Base-by-base conservation (phyloP, 1,139 yeast genomes). In the Pneumocystis canis region DNA sequence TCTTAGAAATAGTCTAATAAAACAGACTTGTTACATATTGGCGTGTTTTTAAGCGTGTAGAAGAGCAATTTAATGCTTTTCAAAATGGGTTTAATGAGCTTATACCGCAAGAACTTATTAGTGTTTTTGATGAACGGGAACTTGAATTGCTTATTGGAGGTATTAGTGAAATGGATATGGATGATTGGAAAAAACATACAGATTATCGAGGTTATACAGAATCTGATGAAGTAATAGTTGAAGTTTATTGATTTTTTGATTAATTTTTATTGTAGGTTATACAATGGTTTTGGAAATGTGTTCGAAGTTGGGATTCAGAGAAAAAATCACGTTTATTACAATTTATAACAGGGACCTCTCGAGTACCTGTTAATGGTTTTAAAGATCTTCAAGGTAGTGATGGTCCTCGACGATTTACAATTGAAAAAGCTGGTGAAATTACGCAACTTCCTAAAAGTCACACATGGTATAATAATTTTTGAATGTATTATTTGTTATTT, bases 181-280 rank as follows among this genome's bases (percentile, higher is more conserved):
- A 89, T 69, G 99, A 92, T 77, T 92, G 99, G 99, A 90, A 89
- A 77, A 90, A 89, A 74, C 97, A 92, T 74, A 92, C 98, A 35
- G 98, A 92, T 74, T 92, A 92, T 76, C 83, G 98, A 77, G 98
- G 98, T 7, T 92, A 90, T 76, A 94, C 89, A 73, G 98, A 92
- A 76, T 84, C 83, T 68, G 98, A 94, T 75, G 96, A 89, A 76
- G 96, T 89, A 63, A 47, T 47, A 11, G 11, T 47, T 47, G 3
- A 41, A 47, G 85, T 92, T 68, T 95, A 89, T 77, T 92, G 97
- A 97, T 92, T 92, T 81, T 92, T 75, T 86, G 18, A 30, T 60
- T 31, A 9, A 28, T 56, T 20, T 33, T 6, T n/a, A 32, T 32
- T 32, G 14, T 25, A 47, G 54, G 30, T 47, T 47, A 61, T 62